Conservation (phyloP, 78 protist species). For the Dictyostelium brefeldianum region DNA sequence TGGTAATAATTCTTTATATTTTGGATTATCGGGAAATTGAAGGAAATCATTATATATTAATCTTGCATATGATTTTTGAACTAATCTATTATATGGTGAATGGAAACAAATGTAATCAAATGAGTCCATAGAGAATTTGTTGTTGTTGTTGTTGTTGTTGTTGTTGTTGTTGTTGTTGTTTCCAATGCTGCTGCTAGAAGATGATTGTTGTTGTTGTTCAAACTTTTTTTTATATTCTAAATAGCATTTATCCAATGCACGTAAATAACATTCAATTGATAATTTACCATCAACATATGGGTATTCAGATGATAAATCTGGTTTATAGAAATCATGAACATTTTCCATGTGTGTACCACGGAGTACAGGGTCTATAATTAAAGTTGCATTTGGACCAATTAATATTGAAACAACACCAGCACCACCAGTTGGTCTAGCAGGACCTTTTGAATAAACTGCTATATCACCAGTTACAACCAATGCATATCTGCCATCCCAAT, state of each 20-base stretch:
- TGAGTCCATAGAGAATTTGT: constrained; percentile 35
- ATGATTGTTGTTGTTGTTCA: not conserved
- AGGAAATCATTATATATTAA: constrained; percentile 22
- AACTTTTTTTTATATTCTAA: constrained; percentile 31
- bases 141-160: not conserved
- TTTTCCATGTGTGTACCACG: constrained; percentile 91
- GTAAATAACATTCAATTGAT: constrained; percentile 90
- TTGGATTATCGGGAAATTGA: constrained; percentile 39
- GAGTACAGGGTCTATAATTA: constrained; percentile 83
- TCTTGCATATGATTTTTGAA: constrained; percentile 89
- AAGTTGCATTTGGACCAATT: constrained; percentile 97
- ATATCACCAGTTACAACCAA: constrained; percentile 95
- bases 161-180: not conserved
- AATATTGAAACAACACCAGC: constrained; percentile 98
- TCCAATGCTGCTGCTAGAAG: not conserved
- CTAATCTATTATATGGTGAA: constrained; percentile 96
- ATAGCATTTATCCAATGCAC: constrained; percentile 94
- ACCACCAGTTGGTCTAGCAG: constrained; percentile 91
- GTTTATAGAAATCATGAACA: constrained; percentile 98
- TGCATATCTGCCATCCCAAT: constrained; percentile 98
- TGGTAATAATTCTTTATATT: constrained; percentile 75
- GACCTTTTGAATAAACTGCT: constrained; percentile 93
- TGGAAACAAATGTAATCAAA: constrained; percentile 92
- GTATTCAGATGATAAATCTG: constrained; percentile 91
- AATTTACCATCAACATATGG: constrained; percentile 95